Conservation (phyloP, 768 basidiomycete species). For the Naganishia vaughanmartiniae region DNA sequence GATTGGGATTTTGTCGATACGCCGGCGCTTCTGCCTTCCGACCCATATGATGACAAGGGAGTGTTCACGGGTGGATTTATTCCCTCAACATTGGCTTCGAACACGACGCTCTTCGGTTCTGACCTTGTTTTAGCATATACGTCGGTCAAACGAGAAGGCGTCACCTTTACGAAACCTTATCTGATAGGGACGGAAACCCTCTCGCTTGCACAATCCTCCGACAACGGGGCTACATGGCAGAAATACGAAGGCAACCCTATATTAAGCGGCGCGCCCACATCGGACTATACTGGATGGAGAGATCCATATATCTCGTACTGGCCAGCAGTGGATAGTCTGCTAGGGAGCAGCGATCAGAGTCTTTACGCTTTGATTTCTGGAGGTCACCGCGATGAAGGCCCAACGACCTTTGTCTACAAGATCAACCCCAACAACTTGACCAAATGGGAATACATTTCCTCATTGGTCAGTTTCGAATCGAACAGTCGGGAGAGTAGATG, state of each 20-base stretch:
- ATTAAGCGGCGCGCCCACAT: constrained; percentile 9
- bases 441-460: constrained; percentile 22
- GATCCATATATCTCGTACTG: constrained; percentile 29
- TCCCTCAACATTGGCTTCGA: constrained; percentile 1
- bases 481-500: constrained; percentile 19
- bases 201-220: constrained; percentile 9
- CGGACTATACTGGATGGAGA: constrained; percentile 27
- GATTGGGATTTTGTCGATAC: constrained; percentile 7
- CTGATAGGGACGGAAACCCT: constrained; percentile 16
- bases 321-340: constrained; percentile 20
- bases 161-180: constrained; percentile 6
- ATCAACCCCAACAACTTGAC: constrained; percentile 22
- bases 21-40: neutral
- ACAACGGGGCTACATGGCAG: constrained; percentile 13
- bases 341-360: neutral
- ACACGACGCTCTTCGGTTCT: neutral
- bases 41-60: constrained; percentile 12
- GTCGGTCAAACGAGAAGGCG: constrained; percentile 17
- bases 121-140: constrained; percentile 21
- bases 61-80: constrained; percentile 18
- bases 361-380: constrained; percentile 32
- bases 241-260: constrained; percentile 29
- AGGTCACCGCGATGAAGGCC: constrained; percentile 27
- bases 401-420: constrained; percentile 29
- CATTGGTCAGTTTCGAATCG: constrained; percentile 11